A percentile compares a stretch with the other conserved stretches of the same genome.
Conservation (phyloP, 31 red algal genomes). For the Endocladia muricata region DNA sequence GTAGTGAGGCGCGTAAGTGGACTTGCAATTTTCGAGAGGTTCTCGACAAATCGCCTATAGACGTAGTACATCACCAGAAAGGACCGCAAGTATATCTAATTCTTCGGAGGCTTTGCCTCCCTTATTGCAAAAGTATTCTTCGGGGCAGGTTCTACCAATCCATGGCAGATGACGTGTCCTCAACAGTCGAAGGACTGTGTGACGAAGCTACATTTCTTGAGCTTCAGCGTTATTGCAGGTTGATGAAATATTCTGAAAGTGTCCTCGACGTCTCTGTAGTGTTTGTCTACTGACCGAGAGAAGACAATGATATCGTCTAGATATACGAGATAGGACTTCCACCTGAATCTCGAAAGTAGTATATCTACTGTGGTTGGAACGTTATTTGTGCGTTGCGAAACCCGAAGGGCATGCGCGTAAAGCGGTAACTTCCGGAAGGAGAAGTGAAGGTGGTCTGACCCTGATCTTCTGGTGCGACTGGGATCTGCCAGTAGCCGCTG, state of each 20-base stretch:
- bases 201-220: conserved; percentile 8
- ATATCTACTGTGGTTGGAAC: conserved; percentile 44
- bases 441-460: not conserved
- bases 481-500: conserved; percentile 29
- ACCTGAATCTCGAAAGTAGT: conserved; percentile 13
- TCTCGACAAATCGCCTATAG: conserved; percentile 20
- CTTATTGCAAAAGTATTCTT: not conserved
- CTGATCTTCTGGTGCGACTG: not conserved
- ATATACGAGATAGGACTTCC: conserved; percentile 10
- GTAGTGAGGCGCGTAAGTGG: not conserved
- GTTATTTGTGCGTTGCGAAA: conserved; percentile 21
- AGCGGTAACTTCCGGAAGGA: conserved; percentile 1
- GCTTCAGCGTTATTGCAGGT: conserved; percentile 6
- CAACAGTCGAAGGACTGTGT: conserved; percentile 5
- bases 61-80: conserved; percentile 17
- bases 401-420: conserved; percentile 17
- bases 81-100: not conserved
- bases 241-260: not conserved
- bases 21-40: not conserved
- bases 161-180: conserved; percentile 22
- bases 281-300: conserved; percentile 2
- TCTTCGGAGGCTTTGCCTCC: conserved; percentile 12
- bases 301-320: conserved; percentile 41
- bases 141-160: not conserved
- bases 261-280: conserved; percentile 2